Conservation (phyloP, 768 basidiomycete species). For the Lactarius indigo region DNA sequence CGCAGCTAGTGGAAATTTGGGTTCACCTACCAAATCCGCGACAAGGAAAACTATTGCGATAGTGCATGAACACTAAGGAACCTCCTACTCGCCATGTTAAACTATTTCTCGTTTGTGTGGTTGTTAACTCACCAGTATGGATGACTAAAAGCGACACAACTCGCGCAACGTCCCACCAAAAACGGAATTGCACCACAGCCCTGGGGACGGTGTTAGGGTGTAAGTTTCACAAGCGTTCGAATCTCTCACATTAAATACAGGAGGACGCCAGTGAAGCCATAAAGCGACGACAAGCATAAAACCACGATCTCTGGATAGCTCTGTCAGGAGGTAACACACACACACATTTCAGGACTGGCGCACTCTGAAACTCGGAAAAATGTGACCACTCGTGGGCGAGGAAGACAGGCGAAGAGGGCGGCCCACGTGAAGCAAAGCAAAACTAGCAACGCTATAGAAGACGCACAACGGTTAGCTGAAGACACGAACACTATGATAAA, state of each 20-base stretch:
- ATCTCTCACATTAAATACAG: constrained; percentile 23
- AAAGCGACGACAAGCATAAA: neutral
- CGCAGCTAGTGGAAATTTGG: neutral
- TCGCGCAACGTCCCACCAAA: constrained; percentile 23
- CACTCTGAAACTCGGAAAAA: constrained; percentile 16
- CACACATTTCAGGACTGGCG: neutral
- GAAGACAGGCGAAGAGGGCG: constrained; percentile 11
- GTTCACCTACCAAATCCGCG: constrained; percentile 10
- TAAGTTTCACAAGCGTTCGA: neutral
- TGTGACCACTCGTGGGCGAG: constrained; percentile 2
- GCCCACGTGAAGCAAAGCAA: constrained; percentile 12
- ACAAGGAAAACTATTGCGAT: constrained; percentile 13
- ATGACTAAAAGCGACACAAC: constrained; percentile 6
- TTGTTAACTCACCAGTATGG: constrained; percentile 16
- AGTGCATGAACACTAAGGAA: constrained; percentile 12
- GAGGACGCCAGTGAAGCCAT: constrained; percentile 18
- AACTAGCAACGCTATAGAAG: constrained; percentile 15
- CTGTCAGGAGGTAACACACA: neutral
- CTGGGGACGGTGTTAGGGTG: neutral
- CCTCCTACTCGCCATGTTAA: constrained; percentile 7
- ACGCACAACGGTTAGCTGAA: neutral
- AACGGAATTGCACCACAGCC: constrained; percentile 12
- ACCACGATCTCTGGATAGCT: constrained; percentile 7
- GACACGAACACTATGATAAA: neutral
- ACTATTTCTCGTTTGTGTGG: neutral